phyloP scores from a whole-genome alignment of 176 grass and related monocot genomes.

The Aegilops tauschii region DNA sequence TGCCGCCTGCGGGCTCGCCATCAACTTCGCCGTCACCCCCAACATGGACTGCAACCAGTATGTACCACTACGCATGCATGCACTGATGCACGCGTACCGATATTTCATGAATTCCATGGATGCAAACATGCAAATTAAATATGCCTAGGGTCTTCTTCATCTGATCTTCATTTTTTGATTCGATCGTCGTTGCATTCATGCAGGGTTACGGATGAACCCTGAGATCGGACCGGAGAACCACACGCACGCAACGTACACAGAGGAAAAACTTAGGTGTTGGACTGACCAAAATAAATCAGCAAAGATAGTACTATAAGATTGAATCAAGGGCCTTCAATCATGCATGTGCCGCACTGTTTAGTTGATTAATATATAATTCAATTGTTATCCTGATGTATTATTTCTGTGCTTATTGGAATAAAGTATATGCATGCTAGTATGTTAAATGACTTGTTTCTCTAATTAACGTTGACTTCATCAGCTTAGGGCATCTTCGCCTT shows the following conservation, averaged over 20 bases:
- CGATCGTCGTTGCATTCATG: neutral
- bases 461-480: too few relatives aligned
- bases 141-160: neutral
- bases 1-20: constrained; percentile 33
- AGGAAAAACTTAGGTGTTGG: neutral
- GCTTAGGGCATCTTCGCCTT: too few relatives aligned
- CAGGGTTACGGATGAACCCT: constrained; percentile 43
- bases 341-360: neutral
- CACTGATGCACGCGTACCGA: neutral
- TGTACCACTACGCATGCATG: neutral
- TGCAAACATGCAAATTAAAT: neutral
- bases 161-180: neutral
- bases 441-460: neutral
- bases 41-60: constrained; percentile 56
- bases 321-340: neutral
- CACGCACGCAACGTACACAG: neutral
- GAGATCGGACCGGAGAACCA: neutral
- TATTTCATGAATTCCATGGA: neutral
- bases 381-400: neutral
- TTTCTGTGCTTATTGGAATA: constrained; percentile 2
- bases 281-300: neutral
- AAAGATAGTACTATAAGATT: neutral
- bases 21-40: constrained; percentile 47
- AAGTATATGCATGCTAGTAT: neutral
- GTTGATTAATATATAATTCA: neutral